phyloP scores from a whole-genome alignment of 805 yeast genomes.

The Pichia ethanolica region DNA sequence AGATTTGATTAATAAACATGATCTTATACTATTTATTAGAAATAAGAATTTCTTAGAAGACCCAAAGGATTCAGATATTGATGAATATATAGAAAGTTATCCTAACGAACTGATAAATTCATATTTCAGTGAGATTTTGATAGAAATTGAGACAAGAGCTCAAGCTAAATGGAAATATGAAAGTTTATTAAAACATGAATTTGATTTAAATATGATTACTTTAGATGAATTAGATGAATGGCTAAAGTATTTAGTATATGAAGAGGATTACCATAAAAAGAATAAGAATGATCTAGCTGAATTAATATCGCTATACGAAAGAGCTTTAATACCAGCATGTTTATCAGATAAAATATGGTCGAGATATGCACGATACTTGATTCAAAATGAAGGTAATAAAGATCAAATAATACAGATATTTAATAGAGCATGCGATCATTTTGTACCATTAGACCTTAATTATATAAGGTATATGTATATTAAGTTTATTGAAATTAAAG shows the following conservation, averaged over 20 bases:
- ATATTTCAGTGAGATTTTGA: conserved; percentile 36
- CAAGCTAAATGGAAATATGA: conserved; percentile 68
- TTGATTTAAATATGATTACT: conserved; percentile 41
- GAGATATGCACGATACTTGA: conserved; percentile 50
- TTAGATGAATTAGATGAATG: conserved; percentile 44
- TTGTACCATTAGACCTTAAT: conserved; percentile 25
- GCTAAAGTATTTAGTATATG: conserved; percentile 55
- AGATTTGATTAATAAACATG: conserved; percentile 25
- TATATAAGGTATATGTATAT: conserved; percentile 26
- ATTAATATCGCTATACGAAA: conserved; percentile 51
- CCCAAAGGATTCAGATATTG: not conserved
- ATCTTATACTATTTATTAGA: conserved; percentile 24
- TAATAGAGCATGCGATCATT: conserved; percentile 39
- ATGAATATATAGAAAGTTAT: conserved; percentile 12
- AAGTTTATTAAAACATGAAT: conserved; percentile 50
- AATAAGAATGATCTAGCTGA: conserved; percentile 16
- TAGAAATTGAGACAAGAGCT: conserved; percentile 44
- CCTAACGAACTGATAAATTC: conserved; percentile 31
- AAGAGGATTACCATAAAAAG: conserved; percentile 15
- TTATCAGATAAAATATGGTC: conserved; percentile 58
- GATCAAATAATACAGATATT: conserved; percentile 32
- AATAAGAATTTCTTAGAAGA: conserved; percentile 6
- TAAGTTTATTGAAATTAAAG: conserved; percentile 16
- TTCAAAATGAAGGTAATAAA: conserved; percentile 27
- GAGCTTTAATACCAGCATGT: conserved; percentile 68